These are phyloP conservation scores for Lentinula raphanica DNA, from an alignment of 768 basidiomycete species.

Conservation along the genomic window DNA sequence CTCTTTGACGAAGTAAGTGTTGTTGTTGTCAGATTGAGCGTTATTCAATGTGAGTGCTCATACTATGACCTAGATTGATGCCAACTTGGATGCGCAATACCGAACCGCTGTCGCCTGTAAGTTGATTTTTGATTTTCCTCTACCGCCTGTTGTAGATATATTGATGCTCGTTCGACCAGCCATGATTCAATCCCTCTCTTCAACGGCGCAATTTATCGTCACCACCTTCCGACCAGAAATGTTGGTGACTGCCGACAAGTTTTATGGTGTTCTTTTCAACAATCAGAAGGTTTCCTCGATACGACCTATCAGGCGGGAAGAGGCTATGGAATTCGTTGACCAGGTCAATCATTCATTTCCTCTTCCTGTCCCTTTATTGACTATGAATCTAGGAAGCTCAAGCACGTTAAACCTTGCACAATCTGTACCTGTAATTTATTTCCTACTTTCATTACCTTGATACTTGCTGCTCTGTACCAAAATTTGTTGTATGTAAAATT, in stretches of 20 bases:
- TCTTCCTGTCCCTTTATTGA: not conserved
- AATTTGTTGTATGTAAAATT: too few species aligned
- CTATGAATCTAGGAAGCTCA: conserved; percentile 16
- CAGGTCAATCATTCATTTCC: conserved; percentile 43
- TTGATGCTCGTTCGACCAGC: too few species aligned
- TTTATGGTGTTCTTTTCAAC: conserved; percentile 95
- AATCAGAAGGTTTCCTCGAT: conserved; percentile 94
- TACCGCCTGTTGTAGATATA: too few species aligned
- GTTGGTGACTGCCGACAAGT: conserved; percentile 92
- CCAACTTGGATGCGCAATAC: conserved; percentile 95
- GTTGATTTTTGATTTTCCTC: too few species aligned
- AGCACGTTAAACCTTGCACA: conserved; percentile 10
- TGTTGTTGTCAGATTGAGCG: not conserved
- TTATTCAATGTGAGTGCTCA: not conserved
- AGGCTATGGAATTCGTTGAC: conserved; percentile 94
- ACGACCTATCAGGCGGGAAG: conserved; percentile 78
- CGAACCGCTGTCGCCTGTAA: conserved; percentile 92
- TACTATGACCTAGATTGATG: conserved; percentile 66
- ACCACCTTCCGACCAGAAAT: conserved; percentile 99
- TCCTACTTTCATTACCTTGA: not conserved
- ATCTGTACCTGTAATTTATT: not conserved
- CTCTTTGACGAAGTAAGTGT: conserved; percentile 85
- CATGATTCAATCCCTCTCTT: conserved; percentile 90
- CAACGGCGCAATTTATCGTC: conserved; percentile 92
- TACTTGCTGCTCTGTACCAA: not conserved